These are phyloP conservation scores for Arachnomyces sp. DNA, from an alignment of 2,329 filamentous ascomycete species.

Conservation along the genomic window DNA sequence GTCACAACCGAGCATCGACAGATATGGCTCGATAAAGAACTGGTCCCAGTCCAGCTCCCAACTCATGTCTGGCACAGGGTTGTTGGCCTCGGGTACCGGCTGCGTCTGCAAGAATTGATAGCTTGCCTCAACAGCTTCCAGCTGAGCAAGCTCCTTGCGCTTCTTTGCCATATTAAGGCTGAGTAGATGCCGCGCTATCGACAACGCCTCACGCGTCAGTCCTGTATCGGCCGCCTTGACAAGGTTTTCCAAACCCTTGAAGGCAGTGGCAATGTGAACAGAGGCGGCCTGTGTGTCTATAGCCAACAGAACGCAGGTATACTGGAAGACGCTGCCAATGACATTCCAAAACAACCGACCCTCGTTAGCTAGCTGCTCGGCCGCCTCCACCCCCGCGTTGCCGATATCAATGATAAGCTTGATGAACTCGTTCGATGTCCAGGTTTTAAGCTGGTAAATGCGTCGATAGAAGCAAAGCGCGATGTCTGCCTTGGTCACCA, in stretches of 20 bases:
- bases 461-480: conserved; percentile 27
- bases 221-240: conserved; percentile 19
- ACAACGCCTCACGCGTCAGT: conserved; percentile 22
- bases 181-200: conserved; percentile 23
- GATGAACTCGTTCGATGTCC: conserved; percentile 18
- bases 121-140: conserved; percentile 21
- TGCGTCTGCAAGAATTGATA: conserved; percentile 10
- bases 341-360: conserved; percentile 24
- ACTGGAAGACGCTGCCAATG: conserved; percentile 26
- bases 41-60: conserved; percentile 24
- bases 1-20: conserved; percentile 19
- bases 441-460: conserved; percentile 20
- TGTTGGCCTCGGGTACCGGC: conserved; percentile 6
- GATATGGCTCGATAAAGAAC: conserved; percentile 24
- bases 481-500: conserved; percentile 23
- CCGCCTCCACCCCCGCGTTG: conserved; percentile 16
- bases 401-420: conserved; percentile 18
- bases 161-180: conserved; percentile 22
- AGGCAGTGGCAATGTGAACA: conserved; percentile 14
- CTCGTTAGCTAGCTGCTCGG: conserved; percentile 16
- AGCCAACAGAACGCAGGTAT: conserved; percentile 22
- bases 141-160: conserved; percentile 21
- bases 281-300: conserved; percentile 20
- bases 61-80: conserved; percentile 14
- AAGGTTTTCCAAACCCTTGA: conserved; percentile 21